Percentiles rank a stretch among this genome's conserved stretches.
Evolutionary conservation across 2,329 filamentous ascomycete species (phyloP).

Genomic region (Pseudocercospora eumusae): DNA sequence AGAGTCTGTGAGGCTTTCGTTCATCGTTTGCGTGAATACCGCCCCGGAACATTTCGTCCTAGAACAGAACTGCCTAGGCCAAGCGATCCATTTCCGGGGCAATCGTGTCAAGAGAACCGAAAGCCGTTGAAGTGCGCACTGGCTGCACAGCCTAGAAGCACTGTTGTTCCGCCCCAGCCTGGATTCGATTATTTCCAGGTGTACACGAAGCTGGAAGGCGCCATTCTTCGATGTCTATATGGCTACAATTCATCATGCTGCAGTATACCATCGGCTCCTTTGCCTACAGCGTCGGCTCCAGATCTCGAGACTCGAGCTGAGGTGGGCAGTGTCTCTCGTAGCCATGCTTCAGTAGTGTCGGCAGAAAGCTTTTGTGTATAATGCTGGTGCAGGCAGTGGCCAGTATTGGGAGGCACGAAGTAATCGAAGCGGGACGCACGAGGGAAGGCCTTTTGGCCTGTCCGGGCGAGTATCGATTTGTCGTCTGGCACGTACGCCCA

Average conservation of each 20-base stretch:
- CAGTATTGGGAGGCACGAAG: conserved; percentile 11
- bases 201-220: not conserved
- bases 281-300: not conserved
- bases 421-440: conserved; percentile 9
- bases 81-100: not conserved
- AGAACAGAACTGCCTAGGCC: not conserved
- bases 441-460: conserved; percentile 8
- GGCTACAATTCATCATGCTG: not conserved
- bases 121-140: not conserved
- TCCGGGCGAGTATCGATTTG: conserved; percentile 1
- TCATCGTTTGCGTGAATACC: no score
- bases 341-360: conserved; percentile 3
- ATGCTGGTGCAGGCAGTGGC: conserved; percentile 8
- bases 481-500: not conserved
- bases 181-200: not conserved
- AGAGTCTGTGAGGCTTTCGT: no score
- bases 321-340: conserved; percentile 1
- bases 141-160: not conserved
- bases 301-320: not conserved
- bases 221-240: not conserved
- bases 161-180: not conserved
- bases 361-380: conserved; percentile 7
- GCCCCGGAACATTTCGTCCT: no score
- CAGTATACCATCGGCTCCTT: not conserved
- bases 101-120: not conserved